These are phyloP conservation scores for Heterobasidion occidentale DNA, from an alignment of 1,284 basidiomycete species.

Conservation along the genomic window DNA sequence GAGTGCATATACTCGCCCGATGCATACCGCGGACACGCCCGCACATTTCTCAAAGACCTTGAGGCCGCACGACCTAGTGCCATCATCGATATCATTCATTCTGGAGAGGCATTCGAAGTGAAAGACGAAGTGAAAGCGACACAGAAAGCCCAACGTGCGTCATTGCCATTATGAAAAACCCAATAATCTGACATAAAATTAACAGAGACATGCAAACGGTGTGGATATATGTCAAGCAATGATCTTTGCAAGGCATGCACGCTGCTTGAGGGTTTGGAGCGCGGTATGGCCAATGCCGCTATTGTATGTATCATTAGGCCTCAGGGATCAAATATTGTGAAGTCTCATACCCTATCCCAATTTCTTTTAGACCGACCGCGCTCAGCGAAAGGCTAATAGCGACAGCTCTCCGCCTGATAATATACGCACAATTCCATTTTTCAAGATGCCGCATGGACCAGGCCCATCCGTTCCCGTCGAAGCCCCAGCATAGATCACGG, in stretches of 20 bases:
- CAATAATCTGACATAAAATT: not conserved
- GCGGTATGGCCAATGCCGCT: constrained; percentile 61
- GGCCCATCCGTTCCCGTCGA: constrained; percentile 19
- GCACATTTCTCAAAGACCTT: constrained; percentile 91
- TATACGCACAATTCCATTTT: constrained; percentile 62
- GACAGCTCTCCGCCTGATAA: constrained; percentile 50
- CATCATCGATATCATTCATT: constrained; percentile 97
- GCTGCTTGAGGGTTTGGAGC: constrained; percentile 84
- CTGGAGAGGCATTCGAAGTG: constrained; percentile 84
- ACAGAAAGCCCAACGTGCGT: constrained; percentile 74
- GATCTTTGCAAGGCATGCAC: constrained; percentile 91
- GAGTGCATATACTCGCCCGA: constrained; percentile 99
- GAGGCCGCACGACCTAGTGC: constrained; percentile 90
- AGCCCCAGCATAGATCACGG: constrained; percentile 7
- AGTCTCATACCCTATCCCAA: too few relatives aligned
- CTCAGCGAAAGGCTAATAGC: constrained; percentile 51
- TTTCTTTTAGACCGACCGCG: constrained; percentile 49
- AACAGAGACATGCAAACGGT: constrained; percentile 80
- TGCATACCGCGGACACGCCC: constrained; percentile 94
- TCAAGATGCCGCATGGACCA: constrained; percentile 23
- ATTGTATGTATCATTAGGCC: constrained; percentile 42
- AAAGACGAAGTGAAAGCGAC: constrained; percentile 70
- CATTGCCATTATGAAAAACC: not conserved
- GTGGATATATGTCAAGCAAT: constrained; percentile 92
- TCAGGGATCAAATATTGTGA: too few relatives aligned